Percentiles rank a stretch among this genome's conserved stretches.
Evolutionary conservation across 345 rosid species (phyloP).

Genomic region (Excoecaria cochinchinensis): DNA sequence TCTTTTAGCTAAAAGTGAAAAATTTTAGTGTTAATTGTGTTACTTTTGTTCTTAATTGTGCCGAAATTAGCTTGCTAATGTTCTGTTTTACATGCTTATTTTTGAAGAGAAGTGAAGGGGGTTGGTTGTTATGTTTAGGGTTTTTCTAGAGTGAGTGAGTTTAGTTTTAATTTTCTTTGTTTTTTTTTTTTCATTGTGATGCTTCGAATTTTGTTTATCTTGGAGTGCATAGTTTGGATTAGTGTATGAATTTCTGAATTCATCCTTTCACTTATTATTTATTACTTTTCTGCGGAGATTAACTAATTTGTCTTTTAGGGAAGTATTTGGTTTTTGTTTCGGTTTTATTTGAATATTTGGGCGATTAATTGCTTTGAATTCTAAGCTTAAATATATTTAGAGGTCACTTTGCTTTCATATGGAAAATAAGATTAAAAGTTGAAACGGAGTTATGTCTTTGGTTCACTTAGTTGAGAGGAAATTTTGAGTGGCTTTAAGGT

Average conservation of each 20-base stretch:
- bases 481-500: neutral
- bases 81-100: neutral
- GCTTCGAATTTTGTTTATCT: neutral
- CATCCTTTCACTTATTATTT: neutral
- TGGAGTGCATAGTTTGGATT: conserved; percentile 4
- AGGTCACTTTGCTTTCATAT: neutral
- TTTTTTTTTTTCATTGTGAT: neutral
- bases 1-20: conserved; percentile 25
- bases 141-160: conserved; percentile 3
- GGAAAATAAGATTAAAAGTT: neutral
- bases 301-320: neutral
- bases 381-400: conserved; percentile 11
- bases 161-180: conserved; percentile 6
- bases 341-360: neutral
- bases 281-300: neutral
- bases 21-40: conserved; percentile 15
- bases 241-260: conserved; percentile 9
- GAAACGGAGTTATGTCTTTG: neutral
- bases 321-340: neutral
- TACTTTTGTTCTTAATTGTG: conserved; percentile 20
- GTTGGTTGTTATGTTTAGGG: conserved; percentile 19
- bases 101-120: neutral
- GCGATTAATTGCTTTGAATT: neutral
- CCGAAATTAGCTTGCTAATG: conserved; percentile 15
- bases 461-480: neutral